Evolutionary conservation across 495 filamentous ascomycete species (phyloP), one percentile per base, ranked within the genome.

Genomic region (Aspergillus haitiensis): DNA sequence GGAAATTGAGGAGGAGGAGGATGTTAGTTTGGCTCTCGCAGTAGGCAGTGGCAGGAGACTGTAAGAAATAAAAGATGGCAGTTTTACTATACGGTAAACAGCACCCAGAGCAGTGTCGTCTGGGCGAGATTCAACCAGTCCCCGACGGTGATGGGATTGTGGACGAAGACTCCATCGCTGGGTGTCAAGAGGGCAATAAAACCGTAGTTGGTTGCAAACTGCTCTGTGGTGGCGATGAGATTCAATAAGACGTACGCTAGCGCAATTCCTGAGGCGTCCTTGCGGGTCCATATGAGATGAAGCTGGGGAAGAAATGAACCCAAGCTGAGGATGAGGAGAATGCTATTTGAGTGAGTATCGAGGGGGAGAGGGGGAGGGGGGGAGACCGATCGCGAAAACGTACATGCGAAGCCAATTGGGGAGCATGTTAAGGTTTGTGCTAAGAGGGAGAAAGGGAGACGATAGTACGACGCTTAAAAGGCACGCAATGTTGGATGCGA

Each of bases 31-130:
- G 37, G 37, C 2, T 1, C 6, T 44, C 4, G 39, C 18, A 45
- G 21, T 42, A n/a, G n/a, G n/a, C n/a, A n/a, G 33, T 40, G 53
- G 16, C 37, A 46, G 16, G n/a, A n/a, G n/a, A n/a, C n/a, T n/a
- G n/a, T n/a, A n/a, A n/a, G n/a, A n/a, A n/a, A n/a, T n/a, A n/a
- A n/a, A n/a, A n/a, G n/a, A n/a, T n/a, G n/a, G n/a, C n/a, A n/a
- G n/a, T n/a, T 42, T 4, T 56, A 56, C 54, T 56, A 56, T 56
- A 46, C 39, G 12, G 47, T 7, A 55, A 55, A 46, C 39, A 55
- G 37, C 39, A 55, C 1, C 39, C 15, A 45, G 16, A 32, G 32
- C 12, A 55, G 33, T 27, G 16, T 37, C 6, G 37, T 33, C 39
- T 55, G 52, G 37, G 6, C 39, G 37, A 55, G 39, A 46, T 55